A percentile compares a stretch with the other conserved stretches of the same genome.
These are phyloP conservation scores for Penicillium bialowiezense DNA, from an alignment of 495 filamentous ascomycete genomes.

Conservation along the genomic window DNA sequence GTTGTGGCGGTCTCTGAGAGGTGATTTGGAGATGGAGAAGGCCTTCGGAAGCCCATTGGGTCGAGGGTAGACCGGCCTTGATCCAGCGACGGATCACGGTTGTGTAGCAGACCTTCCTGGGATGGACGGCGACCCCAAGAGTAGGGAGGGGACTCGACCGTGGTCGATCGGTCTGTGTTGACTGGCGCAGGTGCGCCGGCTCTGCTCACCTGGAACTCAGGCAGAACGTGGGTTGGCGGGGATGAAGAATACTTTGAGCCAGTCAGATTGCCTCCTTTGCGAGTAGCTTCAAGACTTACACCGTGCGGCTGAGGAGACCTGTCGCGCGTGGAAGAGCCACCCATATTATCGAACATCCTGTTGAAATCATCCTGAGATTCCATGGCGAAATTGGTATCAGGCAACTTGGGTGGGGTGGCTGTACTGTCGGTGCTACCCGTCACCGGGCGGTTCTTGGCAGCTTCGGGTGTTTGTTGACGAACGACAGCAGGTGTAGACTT, in stretches of 20 bases:
- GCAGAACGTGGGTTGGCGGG: constrained; percentile 13
- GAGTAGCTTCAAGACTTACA: too few relatives aligned
- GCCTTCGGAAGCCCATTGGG: constrained; percentile 13
- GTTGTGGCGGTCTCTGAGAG: constrained; percentile 29
- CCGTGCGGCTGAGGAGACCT: constrained; percentile 21
- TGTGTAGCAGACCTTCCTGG: constrained; percentile 56
- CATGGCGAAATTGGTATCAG: constrained; percentile 55
- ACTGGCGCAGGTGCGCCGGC: constrained; percentile 49
- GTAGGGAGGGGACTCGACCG: constrained; percentile 58
- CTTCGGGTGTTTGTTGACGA: constrained; percentile 39
- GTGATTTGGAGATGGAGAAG: constrained; percentile 22
- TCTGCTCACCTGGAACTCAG: constrained; percentile 20
- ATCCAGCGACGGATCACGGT: constrained; percentile 16
- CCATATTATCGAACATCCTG: constrained; percentile 63
- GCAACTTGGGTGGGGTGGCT: constrained; percentile 65
- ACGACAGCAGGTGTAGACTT: constrained; percentile 38
- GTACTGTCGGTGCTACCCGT: constrained; percentile 62
- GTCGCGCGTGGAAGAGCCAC: constrained; percentile 31
- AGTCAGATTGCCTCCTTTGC: constrained; percentile 28
- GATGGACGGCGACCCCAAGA: constrained; percentile 70
- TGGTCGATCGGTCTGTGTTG: constrained; percentile 53
- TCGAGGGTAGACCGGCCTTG: too few relatives aligned
- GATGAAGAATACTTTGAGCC: constrained; percentile 23
- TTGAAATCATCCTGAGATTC: constrained; percentile 59
- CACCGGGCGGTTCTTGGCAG: constrained; percentile 43